A percentile compares a stretch with the other conserved stretches of the same genome.
These are phyloP conservation scores for Candida peoriensis DNA, from an alignment of 805 yeast species.

Conservation along the genomic window DNA sequence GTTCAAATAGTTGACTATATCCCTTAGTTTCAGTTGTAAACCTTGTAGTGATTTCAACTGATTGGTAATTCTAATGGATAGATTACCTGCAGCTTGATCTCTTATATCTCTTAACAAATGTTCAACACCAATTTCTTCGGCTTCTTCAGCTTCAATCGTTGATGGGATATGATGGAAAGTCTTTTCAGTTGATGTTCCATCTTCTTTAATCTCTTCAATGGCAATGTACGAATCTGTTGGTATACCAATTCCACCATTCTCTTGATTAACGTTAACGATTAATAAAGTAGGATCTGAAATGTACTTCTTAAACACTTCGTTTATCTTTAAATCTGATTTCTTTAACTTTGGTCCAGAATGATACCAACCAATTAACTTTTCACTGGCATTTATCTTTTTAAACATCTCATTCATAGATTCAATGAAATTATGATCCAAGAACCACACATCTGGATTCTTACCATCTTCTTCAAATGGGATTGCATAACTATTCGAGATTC, in stretches of 20 bases:
- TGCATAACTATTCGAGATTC: slow-evolving; percentile 90
- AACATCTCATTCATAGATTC: slow-evolving; percentile 98
- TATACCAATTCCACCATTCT: slow-evolving; percentile 64
- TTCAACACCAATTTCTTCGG: slow-evolving; percentile 98
- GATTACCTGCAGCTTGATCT: slow-evolving; percentile 93
- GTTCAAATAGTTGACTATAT: slow-evolving; percentile 71
- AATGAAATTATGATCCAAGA: slow-evolving; percentile 91
- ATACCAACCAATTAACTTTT: slow-evolving; percentile 97
- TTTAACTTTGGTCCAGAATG: slow-evolving; percentile 94
- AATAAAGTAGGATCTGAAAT: slow-evolving; percentile 76
- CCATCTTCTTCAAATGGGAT: slow-evolving; percentile 98
- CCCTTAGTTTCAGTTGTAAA: slow-evolving; percentile 69
- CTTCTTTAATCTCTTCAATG: slow-evolving; percentile 92
- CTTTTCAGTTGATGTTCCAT: slow-evolving; percentile 88
- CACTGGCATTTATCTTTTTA: slow-evolving; percentile 95
- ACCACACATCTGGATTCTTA: slow-evolving; percentile 89
- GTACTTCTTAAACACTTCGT: slow-evolving; percentile 82
- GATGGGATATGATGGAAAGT: slow-evolving; percentile 94
- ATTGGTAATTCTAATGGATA: slow-evolving; percentile 81
- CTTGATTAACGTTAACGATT: slow-evolving; percentile 87
- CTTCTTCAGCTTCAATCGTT: slow-evolving; percentile 93
- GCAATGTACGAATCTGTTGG: slow-evolving; percentile 96
- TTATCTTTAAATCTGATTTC: slow-evolving; percentile 84
- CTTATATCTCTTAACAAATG: slow-evolving; percentile 90
- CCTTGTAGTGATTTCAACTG: slow-evolving; percentile 88